Evolutionary conservation across 2,329 filamentous ascomycete species (phyloP).

Genomic region (Verticillium alfalfae): DNA sequence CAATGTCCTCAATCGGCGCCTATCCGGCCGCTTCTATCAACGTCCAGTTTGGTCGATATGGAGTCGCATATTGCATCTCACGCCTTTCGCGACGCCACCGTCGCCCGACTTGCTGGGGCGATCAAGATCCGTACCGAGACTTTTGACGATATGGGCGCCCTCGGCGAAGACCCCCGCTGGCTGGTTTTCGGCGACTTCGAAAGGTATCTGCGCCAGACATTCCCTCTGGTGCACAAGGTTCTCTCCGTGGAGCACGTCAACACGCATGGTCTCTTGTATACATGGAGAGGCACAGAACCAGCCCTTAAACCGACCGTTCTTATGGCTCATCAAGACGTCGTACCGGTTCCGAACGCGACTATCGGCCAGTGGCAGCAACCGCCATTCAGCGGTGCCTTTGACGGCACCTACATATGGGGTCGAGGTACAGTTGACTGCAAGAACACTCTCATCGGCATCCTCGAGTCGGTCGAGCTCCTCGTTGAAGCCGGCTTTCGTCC

Average conservation of each 20-base stretch:
- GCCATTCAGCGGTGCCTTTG: slow-evolving; percentile 53
- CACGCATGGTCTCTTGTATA: slow-evolving; percentile 53
- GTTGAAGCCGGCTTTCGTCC: slow-evolving; percentile 45
- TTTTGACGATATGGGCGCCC: slow-evolving; percentile 47
- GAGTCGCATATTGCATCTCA: slow-evolving; percentile 22
- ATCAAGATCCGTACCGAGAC: slow-evolving; percentile 50
- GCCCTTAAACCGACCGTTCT: slow-evolving; percentile 50
- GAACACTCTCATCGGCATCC: slow-evolving; percentile 50
- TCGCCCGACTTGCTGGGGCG: slow-evolving; percentile 32
- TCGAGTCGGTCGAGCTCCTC: slow-evolving; percentile 51
- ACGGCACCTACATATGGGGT: slow-evolving; percentile 56
- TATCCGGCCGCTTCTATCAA: slow-evolving; percentile 20
- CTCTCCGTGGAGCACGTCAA: slow-evolving; percentile 50
- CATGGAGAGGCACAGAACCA: slow-evolving; percentile 45
- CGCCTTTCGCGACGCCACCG: slow-evolving; percentile 24
- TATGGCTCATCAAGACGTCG: slow-evolving; percentile 61
- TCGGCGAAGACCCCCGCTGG: slow-evolving; percentile 54
- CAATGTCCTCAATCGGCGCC: slow-evolving; percentile 27
- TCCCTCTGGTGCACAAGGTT: slow-evolving; percentile 42
- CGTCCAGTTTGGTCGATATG: slow-evolving; percentile 20
- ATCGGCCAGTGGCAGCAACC: slow-evolving; percentile 51
- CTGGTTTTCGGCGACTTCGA: slow-evolving; percentile 51
- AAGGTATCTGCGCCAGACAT: slow-evolving; percentile 39
- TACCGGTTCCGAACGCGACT: slow-evolving; percentile 49
- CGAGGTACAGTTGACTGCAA: slow-evolving; percentile 57